phyloP scores from a whole-genome alignment of 108 stramenopile species.

The Discostella stelligeroides region DNA sequence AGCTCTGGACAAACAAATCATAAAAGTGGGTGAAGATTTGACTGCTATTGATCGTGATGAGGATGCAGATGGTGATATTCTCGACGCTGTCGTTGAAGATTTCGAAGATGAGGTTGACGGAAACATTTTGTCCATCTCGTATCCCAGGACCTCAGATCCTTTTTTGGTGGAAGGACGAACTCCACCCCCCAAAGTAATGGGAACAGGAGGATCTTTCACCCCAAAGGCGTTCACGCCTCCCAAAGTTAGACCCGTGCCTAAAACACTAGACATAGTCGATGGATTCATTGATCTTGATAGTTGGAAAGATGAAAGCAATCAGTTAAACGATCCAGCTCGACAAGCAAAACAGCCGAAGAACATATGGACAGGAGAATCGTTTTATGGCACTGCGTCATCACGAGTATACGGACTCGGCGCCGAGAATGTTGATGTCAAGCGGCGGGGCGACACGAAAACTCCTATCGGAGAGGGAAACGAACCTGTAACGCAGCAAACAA shows the following conservation, averaged over 20 bases:
- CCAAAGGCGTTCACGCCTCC: conserved; percentile 37
- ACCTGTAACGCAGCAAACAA: neutral
- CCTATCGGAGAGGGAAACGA: neutral
- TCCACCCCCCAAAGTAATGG: conserved; percentile 14
- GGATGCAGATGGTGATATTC: neutral
- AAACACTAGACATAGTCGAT: conserved; percentile 17
- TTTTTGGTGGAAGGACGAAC: neutral
- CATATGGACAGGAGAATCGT: conserved; percentile 9
- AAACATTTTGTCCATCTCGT: neutral
- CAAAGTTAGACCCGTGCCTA: conserved; percentile 5
- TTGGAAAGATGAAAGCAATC: conserved; percentile 6
- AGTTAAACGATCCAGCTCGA: neutral
- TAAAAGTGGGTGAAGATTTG: neutral
- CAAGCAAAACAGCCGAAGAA: conserved; percentile 7
- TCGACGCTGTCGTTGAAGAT: neutral
- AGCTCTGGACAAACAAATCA: neutral
- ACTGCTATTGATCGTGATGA: neutral
- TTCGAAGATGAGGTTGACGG: neutral
- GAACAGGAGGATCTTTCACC: conserved; percentile 24
- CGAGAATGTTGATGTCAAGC: neutral
- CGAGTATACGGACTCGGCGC: conserved; percentile 11
- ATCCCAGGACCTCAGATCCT: neutral
- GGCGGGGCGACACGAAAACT: neutral
- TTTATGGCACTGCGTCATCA: conserved; percentile 16
- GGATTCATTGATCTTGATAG: conserved; percentile 8